Percentiles rank a stretch among this genome's conserved stretches.
Conservation (phyloP, 768 basidiomycete species). For the Suillus subaureus region DNA sequence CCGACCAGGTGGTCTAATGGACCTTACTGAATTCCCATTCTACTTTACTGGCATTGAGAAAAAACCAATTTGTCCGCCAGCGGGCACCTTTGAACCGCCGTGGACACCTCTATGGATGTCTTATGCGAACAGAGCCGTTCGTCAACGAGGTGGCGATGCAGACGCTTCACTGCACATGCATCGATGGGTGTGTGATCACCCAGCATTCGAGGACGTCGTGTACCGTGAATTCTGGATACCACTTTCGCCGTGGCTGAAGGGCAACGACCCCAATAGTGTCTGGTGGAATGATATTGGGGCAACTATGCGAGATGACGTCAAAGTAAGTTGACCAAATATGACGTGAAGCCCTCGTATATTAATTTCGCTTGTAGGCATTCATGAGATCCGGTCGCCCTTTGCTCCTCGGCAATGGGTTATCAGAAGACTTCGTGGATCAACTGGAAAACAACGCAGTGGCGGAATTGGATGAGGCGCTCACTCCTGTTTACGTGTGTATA, state of each 20-base stretch:
- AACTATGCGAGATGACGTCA: conserved; percentile 59
- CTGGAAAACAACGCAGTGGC: conserved; percentile 51
- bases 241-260: conserved; percentile 49
- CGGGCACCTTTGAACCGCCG: conserved; percentile 47
- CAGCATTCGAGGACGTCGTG: conserved; percentile 59
- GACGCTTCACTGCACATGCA: conserved; percentile 62
- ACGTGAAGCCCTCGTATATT: neutral
- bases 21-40: conserved; percentile 73
- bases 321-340: conserved; percentile 37
- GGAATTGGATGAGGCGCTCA: conserved; percentile 52
- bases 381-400: conserved; percentile 67
- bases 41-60: conserved; percentile 56
- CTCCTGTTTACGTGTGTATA: conserved; percentile 54
- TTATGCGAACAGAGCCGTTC: conserved; percentile 54
- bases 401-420: conserved; percentile 62
- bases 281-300: conserved; percentile 45
- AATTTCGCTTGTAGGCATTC: conserved; percentile 50
- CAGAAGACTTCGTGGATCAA: conserved; percentile 52
- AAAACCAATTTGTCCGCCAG: conserved; percentile 43
- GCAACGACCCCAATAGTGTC: conserved; percentile 23
- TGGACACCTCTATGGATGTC: conserved; percentile 69
- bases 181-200: conserved; percentile 56
- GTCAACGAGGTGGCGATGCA: conserved; percentile 57
- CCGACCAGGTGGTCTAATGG: conserved; percentile 69
- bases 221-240: conserved; percentile 67